Base-by-base conservation (phyloP, 352 stramenopile species). In the Phytophthora pistaciae region DNA sequence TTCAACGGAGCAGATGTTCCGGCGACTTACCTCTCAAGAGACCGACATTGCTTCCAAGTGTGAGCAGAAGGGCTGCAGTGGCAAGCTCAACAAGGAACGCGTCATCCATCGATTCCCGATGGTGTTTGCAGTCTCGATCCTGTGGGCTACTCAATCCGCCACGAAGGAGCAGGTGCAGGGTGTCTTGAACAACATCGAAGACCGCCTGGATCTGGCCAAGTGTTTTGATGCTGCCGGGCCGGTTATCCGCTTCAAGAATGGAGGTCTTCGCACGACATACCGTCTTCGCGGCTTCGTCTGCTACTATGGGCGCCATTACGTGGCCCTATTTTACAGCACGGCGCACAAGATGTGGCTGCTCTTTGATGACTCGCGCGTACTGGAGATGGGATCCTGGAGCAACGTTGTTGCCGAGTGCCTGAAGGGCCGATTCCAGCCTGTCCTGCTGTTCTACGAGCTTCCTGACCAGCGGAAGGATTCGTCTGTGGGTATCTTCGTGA, bases 341-440 rank as follows among this genome's bases (percentile, higher is more conserved):
- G 87, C 88, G 9, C 89, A 96, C 77, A 91, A 94, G 53, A 91
- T 91, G 72, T 96, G 89, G 89, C 64, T 95, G n/a, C 80, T 96
- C 33, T 95, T 96, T 54, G 89, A 96, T 42, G 89, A 96, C 58
- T 93, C 78, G 25, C 87, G 85, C 16, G 89, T 96, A 23, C 73
- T 91, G 3, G 85, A 94, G 56, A 84, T 96, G 38, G 89, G 89
- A 21, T 69, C 82, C 9, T 96, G 89, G 89, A 78, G 83, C 25
- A 85, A 91, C 21, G 89, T 94, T n/a, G 84, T 93, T 36, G 66
- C 65, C 1, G 79, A 95, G 77, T 94, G 85, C 70, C 70, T 94
- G 31, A 93, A 92, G 56, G 86, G 85, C 31, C 80, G 87, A n/a
- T 96, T 92, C 72, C 89, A 96, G 62, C 88, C 88, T 0, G 89